Evolutionary conservation across 2,329 filamentous ascomycete species (phyloP), one percentile per base, ranked within the genome.

Genomic region (Nemania bipapillata): DNA sequence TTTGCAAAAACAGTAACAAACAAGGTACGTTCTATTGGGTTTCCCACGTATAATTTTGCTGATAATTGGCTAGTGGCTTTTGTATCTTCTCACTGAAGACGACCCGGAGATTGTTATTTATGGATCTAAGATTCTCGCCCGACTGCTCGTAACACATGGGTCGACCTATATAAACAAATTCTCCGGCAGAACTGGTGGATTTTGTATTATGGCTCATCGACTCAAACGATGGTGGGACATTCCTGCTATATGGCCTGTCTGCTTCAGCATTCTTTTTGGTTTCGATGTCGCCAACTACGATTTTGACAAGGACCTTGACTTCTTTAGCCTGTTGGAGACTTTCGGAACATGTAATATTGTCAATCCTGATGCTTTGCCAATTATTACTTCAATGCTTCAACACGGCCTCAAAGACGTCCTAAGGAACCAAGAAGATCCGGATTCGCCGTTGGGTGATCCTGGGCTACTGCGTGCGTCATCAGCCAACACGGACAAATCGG

Each of bases 1-100:
- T 98, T 99, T 83, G 93, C 94, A 4, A 92, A 91, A 76, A 96
- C 95, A 1, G 95, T 99, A 8, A 97, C 95, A 24, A 97, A 97
- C 74, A 97, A 97, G 86, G 92, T 93, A 83, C 76, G 84, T 80
- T 70, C 72, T 65, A 68, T 65, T 52, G 57, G 68, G 65, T 70
- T 72, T 72, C 66, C 67, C 60, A 70, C 64, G 63, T 58, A 67
- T 24, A 67, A 73, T 65, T 75, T 74, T 63, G 72, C 77, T 83
- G 77, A 80, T 73, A 60, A 75, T 73, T 70, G 64, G 66, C 52
- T 72, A 95, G 91, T 97, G 94, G 94, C 86, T 97, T 15, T 83
- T 99, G 15, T 97, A 97, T 79, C 87, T 99, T 15, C 86, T 98
- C 58, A 93, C 93, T 7, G 94, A 97, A 77, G 89, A 92, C 69